Percentiles rank a stretch among this genome's conserved stretches.
Evolutionary conservation across 2,329 filamentous ascomycete genomes (phyloP).

Genomic region (Metarhizium brunneum): DNA sequence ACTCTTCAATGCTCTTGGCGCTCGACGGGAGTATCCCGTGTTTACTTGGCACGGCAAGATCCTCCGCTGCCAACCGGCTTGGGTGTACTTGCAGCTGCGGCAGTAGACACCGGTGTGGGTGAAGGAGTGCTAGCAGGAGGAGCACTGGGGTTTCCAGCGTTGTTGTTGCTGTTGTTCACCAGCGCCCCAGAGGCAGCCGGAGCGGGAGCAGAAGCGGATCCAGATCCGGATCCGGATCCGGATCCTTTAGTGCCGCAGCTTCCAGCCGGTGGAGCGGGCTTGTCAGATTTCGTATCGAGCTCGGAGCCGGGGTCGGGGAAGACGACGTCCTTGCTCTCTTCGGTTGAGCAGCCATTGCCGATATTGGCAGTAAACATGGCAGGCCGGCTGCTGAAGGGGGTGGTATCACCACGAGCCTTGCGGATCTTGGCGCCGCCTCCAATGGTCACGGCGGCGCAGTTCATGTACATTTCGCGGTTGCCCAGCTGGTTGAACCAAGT

Average conservation of each 20-base stretch:
- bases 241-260: conserved; percentile 15
- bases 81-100: neutral
- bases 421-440: conserved; percentile 18
- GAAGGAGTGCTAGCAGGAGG: no score
- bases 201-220: neutral
- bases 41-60: neutral
- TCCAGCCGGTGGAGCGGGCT: conserved; percentile 25
- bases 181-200: neutral
- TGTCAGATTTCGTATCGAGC: conserved; percentile 29
- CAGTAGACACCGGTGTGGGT: neutral
- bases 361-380: conserved; percentile 65
- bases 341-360: conserved; percentile 46
- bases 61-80: neutral
- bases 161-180: neutral
- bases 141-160: neutral
- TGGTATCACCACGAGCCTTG: conserved; percentile 19
- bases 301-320: conserved; percentile 59
- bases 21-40: neutral
- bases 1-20: neutral
- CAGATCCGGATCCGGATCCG: neutral
- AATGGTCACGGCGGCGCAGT: conserved; percentile 65
- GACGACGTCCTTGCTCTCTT: conserved; percentile 45
- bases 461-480: conserved; percentile 82
- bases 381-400: conserved; percentile 47
- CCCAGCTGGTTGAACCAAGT: conserved; percentile 69